phyloP scores from a whole-genome alignment of 2,329 filamentous ascomycete species.

The Coniochaeta sp. region DNA sequence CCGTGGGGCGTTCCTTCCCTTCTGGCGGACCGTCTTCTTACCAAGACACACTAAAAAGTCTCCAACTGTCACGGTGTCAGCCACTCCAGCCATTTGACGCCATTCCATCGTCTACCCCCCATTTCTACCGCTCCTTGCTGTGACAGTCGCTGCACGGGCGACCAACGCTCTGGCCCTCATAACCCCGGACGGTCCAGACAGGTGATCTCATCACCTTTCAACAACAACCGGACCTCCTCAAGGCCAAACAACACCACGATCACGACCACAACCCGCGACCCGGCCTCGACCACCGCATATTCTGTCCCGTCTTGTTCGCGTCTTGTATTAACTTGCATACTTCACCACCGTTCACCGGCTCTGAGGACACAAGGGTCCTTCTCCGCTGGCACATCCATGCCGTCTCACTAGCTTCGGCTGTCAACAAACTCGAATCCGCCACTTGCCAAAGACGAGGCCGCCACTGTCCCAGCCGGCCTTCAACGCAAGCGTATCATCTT shows the following conservation, averaged over 20 bases:
- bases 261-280: neutral
- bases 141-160: neutral
- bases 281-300: neutral
- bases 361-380: neutral
- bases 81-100: neutral
- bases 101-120: neutral
- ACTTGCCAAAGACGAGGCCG: neutral
- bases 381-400: neutral
- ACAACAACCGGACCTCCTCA: neutral
- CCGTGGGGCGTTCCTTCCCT: neutral
- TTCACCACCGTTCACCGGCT: neutral
- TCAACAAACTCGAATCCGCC: neutral
- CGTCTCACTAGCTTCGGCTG: neutral
- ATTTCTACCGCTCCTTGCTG: neutral
- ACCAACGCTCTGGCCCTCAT: neutral
- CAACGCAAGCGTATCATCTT: neutral
- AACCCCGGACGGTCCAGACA: neutral
- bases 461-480: neutral
- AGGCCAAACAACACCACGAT: neutral
- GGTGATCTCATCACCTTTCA: constrained; percentile 1
- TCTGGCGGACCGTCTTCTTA: neutral
- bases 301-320: neutral
- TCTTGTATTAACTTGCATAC: neutral
- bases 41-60: neutral
- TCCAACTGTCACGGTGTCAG: neutral